Percentiles rank a stretch among this genome's conserved stretches.
Conservation (phyloP, 2,329 filamentous ascomycete species). For the Colletotrichum lini region DNA sequence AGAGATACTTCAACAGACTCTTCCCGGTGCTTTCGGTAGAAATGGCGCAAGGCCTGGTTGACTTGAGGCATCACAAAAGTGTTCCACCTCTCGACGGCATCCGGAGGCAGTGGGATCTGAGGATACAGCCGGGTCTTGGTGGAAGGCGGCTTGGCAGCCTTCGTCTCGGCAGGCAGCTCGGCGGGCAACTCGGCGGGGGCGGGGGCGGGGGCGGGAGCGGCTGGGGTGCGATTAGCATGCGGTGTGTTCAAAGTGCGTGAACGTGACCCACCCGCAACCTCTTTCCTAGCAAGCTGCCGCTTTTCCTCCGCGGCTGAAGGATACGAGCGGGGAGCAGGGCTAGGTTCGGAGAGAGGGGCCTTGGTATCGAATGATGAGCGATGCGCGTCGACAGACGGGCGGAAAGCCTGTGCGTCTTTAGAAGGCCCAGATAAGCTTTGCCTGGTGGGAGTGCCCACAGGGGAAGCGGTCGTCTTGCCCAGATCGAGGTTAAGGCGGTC, state of each 20-base stretch:
- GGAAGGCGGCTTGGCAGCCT: constrained; percentile 31
- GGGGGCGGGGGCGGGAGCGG: neutral
- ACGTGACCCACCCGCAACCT: neutral
- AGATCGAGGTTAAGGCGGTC: constrained; percentile 66
- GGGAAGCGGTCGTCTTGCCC: constrained; percentile 45
- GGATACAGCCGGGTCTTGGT: constrained; percentile 71
- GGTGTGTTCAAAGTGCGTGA: no score
- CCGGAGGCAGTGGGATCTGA: constrained; percentile 70
- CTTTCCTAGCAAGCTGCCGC: constrained; percentile 30
- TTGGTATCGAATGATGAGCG: constrained; percentile 41
- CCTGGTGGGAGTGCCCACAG: neutral
- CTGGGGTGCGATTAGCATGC: constrained; percentile 9
- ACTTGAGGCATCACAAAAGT: constrained; percentile 79
- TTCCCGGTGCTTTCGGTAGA: constrained; percentile 76
- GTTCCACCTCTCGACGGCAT: constrained; percentile 81
- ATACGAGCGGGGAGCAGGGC: constrained; percentile 23
- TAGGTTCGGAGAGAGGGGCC: constrained; percentile 22
- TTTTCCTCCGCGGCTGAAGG: constrained; percentile 38
- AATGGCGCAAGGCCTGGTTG: constrained; percentile 78
- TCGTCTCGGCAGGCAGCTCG: constrained; percentile 29
- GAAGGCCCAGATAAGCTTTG: constrained; percentile 35
- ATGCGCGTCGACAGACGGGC: constrained; percentile 59
- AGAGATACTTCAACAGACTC: constrained; percentile 86
- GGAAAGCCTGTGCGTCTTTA: constrained; percentile 25
- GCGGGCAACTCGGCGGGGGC: constrained; percentile 13